A percentile compares a stretch with the other conserved stretches of the same genome.
Conservation (phyloP, 2,329 filamentous ascomycete genomes). For the Chaetomiaceae sp. region DNA sequence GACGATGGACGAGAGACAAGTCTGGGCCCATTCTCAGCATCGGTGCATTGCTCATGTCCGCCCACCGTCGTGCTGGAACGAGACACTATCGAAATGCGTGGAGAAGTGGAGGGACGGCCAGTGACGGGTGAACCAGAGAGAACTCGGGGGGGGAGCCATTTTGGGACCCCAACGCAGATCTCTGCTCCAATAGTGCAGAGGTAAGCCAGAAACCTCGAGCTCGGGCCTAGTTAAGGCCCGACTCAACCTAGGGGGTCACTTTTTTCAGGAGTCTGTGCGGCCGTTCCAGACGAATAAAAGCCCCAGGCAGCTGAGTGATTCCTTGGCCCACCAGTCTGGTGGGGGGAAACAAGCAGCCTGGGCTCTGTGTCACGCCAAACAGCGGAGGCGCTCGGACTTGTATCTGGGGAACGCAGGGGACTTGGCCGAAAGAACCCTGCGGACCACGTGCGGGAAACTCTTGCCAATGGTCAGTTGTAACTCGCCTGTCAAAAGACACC, state of each 20-base stretch:
- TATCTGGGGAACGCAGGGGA: neutral
- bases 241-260: neutral
- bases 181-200: conserved; percentile 1
- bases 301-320: neutral
- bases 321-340: neutral
- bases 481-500: neutral
- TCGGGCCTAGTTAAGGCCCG: neutral
- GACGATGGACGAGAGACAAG: too few relatives aligned
- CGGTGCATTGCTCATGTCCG: too few relatives aligned
- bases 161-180: conserved; percentile 1
- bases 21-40: too few relatives aligned
- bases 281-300: neutral
- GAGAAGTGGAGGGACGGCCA: too few relatives aligned
- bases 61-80: neutral
- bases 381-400: neutral
- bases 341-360: neutral
- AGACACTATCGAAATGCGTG: neutral
- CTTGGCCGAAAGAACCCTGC: neutral
- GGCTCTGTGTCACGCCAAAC: neutral
- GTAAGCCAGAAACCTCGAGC: neutral
- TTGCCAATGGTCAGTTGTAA: too few relatives aligned
- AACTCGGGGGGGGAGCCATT: neutral
- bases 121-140: neutral
- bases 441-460: neutral
- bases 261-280: conserved; percentile 2